phyloP scores from a whole-genome alignment of 345 rosid species.

The Lepidium sativum region DNA sequence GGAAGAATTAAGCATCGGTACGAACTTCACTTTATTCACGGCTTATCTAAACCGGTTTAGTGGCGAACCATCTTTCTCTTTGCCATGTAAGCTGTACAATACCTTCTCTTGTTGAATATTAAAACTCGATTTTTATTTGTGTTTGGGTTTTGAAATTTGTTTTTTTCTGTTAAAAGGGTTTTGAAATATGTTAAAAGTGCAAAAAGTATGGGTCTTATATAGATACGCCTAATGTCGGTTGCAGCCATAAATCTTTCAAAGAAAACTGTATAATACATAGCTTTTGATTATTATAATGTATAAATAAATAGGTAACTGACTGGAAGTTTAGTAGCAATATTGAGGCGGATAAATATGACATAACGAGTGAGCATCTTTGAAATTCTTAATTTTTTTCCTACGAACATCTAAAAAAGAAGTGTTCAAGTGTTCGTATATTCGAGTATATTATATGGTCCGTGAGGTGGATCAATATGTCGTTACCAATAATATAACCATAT shows the following conservation, averaged over 20 bases:
- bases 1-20: constrained; percentile 36
- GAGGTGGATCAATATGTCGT: no score
- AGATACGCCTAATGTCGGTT: constrained; percentile 17
- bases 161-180: not conserved
- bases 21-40: constrained; percentile 57
- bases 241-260: not conserved
- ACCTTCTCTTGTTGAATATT: not conserved
- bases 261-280: constrained; percentile 10
- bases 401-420: not conserved
- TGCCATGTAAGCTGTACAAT: constrained; percentile 13
- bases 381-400: not conserved
- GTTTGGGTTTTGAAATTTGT: no score
- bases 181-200: not conserved
- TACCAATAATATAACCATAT: not conserved
- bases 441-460: no score
- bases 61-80: constrained; percentile 29
- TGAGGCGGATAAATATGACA: constrained; percentile 21
- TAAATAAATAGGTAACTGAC: not conserved
- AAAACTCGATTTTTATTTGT: not conserved
- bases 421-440: constrained; percentile 7
- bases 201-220: constrained; percentile 19
- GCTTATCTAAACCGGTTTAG: constrained; percentile 54
- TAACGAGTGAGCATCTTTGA: constrained; percentile 2
- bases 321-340: constrained; percentile 19
- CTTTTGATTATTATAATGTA: not conserved